phyloP scores from a whole-genome alignment of 1,139 yeast species.

The Pichia sp. region DNA sequence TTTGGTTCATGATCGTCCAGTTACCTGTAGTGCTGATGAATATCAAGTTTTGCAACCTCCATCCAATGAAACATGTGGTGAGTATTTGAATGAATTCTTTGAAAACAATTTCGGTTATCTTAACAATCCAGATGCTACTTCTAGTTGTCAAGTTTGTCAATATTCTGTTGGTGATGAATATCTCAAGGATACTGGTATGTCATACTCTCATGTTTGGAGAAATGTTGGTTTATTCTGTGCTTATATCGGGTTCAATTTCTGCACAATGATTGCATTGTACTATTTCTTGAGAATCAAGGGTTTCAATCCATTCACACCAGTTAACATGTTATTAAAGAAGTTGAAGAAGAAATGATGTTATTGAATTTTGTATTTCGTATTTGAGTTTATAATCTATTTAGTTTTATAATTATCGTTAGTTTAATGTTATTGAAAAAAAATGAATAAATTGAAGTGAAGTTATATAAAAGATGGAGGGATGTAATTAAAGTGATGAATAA shows the following conservation, averaged over 20 bases:
- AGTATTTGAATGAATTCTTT: conserved; percentile 42
- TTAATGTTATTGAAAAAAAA: too few species aligned
- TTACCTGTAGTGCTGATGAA: conserved; percentile 51
- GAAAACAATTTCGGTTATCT: conserved; percentile 48
- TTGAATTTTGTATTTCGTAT: too few species aligned
- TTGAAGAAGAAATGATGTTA: conserved; percentile 1
- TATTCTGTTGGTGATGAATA: conserved; percentile 54
- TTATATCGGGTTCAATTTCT: conserved; percentile 52
- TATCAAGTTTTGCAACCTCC: conserved; percentile 53
- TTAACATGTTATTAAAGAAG: not conserved
- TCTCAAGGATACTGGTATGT: conserved; percentile 43
- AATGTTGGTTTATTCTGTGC: conserved; percentile 60
- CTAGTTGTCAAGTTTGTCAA: conserved; percentile 57
- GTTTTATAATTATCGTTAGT: too few species aligned
- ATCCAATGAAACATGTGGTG: conserved; percentile 51
- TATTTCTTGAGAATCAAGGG: conserved; percentile 14
- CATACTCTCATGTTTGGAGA: conserved; percentile 57
- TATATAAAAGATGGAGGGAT: too few species aligned
- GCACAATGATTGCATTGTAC: conserved; percentile 16
- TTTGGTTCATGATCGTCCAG: conserved; percentile 52
- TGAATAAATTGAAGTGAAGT: too few species aligned
- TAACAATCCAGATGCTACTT: conserved; percentile 47
- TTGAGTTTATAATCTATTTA: too few species aligned
- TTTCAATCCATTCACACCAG: conserved; percentile 4
- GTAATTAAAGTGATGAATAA: too few species aligned